These are phyloP conservation scores for Cladosporium colombiae DNA, from an alignment of 2,329 filamentous ascomycete species.

Conservation along the genomic window DNA sequence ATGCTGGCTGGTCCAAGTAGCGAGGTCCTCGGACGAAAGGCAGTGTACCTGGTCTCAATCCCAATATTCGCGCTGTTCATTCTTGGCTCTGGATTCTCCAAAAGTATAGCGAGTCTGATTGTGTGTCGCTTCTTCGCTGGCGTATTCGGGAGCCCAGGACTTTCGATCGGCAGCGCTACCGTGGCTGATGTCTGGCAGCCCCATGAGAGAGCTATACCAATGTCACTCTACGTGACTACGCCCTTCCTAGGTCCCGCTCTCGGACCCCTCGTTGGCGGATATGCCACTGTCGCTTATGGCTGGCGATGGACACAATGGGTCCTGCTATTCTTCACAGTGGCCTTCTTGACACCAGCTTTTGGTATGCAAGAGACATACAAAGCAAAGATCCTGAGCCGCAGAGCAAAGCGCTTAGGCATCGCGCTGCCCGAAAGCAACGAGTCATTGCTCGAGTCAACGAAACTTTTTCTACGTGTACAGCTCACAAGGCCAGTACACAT, in stretches of 20 bases:
- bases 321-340: conserved; percentile 32
- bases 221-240: conserved; percentile 31
- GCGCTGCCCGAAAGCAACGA: conserved; percentile 24
- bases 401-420: conserved; percentile 34
- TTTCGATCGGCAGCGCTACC: conserved; percentile 26
- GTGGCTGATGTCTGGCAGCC: conserved; percentile 27
- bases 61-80: conserved; percentile 57
- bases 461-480: conserved; percentile 29
- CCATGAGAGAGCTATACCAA: conserved; percentile 23
- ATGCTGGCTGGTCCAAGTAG: conserved; percentile 60
- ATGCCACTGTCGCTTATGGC: conserved; percentile 22
- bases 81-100: conserved; percentile 55
- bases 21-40: conserved; percentile 58
- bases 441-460: conserved; percentile 27
- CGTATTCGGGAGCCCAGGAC: conserved; percentile 65
- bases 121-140: conserved; percentile 70
- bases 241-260: conserved; percentile 41
- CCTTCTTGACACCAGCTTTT: conserved; percentile 35
- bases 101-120: conserved; percentile 53
- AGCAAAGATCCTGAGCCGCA: conserved; percentile 42
- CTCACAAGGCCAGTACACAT: conserved; percentile 33
- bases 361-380: conserved; percentile 56
- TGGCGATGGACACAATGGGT: conserved; percentile 35
- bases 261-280: conserved; percentile 43
- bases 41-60: conserved; percentile 52